Conservation (phyloP, 768 basidiomycete species). For the Vararia minispora region DNA sequence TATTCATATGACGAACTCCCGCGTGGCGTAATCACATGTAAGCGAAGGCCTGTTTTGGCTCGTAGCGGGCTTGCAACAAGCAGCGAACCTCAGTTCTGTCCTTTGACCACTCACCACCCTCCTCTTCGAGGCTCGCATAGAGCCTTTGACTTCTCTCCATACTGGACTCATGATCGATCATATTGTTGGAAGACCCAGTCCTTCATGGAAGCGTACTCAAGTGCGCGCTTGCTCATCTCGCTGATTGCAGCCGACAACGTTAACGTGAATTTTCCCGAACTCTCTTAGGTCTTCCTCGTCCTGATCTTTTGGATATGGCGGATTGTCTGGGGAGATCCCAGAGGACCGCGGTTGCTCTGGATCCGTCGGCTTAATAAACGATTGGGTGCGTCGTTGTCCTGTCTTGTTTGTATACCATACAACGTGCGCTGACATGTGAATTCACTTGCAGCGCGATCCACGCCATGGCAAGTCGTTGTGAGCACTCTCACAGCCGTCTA, state of each 20-base stretch:
- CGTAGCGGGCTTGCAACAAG: neutral
- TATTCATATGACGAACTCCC: no score
- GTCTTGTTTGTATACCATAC: neutral
- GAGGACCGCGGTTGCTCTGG: conserved; percentile 59
- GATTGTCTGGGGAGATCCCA: conserved; percentile 51
- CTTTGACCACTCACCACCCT: conserved; percentile 5
- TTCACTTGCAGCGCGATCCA: conserved; percentile 52
- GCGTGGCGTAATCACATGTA: conserved; percentile 22
- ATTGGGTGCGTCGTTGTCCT: conserved; percentile 37
- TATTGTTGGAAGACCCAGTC: conserved; percentile 75
- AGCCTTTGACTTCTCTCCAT: neutral
- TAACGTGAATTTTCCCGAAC: neutral
- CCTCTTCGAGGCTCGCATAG: neutral
- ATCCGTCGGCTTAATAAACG: conserved; percentile 44
- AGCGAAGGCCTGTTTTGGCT: conserved; percentile 1
- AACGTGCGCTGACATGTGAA: neutral
- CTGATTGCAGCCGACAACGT: conserved; percentile 1
- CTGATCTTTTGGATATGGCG: conserved; percentile 88
- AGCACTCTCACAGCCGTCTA: conserved; percentile 81
- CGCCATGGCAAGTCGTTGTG: conserved; percentile 93
- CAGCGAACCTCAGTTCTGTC: conserved; percentile 2
- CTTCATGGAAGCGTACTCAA: conserved; percentile 84
- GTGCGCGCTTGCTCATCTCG: conserved; percentile 28
- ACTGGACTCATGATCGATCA: conserved; percentile 77
- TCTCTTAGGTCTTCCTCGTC: conserved; percentile 71